Conservation (phyloP, 306 rosid genomes). For the Glycyrrhiza uralensis region DNA sequence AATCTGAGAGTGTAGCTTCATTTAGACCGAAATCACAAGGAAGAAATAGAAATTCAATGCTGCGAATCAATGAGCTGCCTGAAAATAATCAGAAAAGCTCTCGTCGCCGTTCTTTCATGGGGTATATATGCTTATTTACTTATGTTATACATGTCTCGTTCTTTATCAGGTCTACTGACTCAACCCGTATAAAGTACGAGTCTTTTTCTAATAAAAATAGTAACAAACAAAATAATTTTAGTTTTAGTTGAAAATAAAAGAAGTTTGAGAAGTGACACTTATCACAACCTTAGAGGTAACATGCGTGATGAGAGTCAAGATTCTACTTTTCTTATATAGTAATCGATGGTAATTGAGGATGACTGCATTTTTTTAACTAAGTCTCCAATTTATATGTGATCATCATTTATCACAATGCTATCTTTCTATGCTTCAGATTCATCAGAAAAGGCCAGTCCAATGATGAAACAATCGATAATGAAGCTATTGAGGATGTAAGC, state of each 20-base stretch:
- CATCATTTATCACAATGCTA: neutral
- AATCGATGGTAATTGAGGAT: too few species aligned
- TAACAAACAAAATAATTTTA: too few species aligned
- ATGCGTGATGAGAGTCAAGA: too few species aligned
- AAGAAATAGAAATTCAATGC: constrained; percentile 48
- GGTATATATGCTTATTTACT: constrained; percentile 46
- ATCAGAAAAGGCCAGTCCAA: constrained; percentile 51
- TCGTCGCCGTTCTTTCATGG: constrained; percentile 73
- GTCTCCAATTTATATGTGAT: neutral
- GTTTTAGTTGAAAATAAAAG: too few species aligned
- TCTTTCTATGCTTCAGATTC: constrained; percentile 42
- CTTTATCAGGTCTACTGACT: too few species aligned
- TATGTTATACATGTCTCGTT: neutral
- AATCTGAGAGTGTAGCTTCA: constrained; percentile 59
- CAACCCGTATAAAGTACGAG: too few species aligned
- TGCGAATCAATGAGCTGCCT: constrained; percentile 64
- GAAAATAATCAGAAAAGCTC: constrained; percentile 63
- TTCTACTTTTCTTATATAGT: too few species aligned
- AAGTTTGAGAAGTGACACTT: too few species aligned
- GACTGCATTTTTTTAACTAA: too few species aligned
- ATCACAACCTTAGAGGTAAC: too few species aligned
- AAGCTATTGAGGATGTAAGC: constrained; percentile 23
- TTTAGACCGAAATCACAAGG: constrained; percentile 45
- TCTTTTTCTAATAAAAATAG: too few species aligned
- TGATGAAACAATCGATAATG: constrained; percentile 42